Evolutionary conservation across 129 eudicot species (phyloP).

Genomic region (Oenanthe sinensis): DNA sequence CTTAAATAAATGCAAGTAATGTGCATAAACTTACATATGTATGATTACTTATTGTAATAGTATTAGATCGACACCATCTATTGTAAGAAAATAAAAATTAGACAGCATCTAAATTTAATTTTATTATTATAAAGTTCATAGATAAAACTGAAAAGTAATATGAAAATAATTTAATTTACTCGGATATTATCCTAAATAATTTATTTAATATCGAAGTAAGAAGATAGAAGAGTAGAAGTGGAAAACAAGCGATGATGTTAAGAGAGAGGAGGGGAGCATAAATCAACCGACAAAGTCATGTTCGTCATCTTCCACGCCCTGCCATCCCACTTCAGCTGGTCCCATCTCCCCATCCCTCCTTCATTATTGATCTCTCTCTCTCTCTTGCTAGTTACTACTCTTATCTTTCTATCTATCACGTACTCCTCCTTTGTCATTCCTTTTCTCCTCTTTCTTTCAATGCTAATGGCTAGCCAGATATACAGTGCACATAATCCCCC

Average conservation of each 20-base stretch:
- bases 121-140: too few species aligned
- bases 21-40: too few species aligned
- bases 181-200: too few species aligned
- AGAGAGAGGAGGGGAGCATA: constrained; percentile 11
- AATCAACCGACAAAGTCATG: constrained; percentile 70
- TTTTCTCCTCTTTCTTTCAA: not conserved
- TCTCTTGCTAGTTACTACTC: not conserved
- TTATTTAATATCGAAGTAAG: too few species aligned
- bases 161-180: too few species aligned
- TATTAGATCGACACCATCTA: too few species aligned
- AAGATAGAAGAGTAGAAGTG: constrained; percentile 13
- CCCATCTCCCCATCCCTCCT: constrained; percentile 40
- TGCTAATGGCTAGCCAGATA: not conserved
- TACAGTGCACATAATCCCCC: not conserved
- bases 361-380: constrained; percentile 35
- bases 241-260: constrained; percentile 38
- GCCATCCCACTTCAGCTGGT: constrained; percentile 34
- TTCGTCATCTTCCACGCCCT: constrained; percentile 79
- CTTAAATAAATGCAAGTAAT: not conserved
- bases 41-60: too few species aligned
- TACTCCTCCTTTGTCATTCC: constrained; percentile 24
- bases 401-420: constrained; percentile 2
- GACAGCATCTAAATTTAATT: too few species aligned
- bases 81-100: too few species aligned
- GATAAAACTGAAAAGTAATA: too few species aligned